Base-by-base conservation (phyloP, 2,329 filamentous ascomycete species). In the Nemania abortiva region DNA sequence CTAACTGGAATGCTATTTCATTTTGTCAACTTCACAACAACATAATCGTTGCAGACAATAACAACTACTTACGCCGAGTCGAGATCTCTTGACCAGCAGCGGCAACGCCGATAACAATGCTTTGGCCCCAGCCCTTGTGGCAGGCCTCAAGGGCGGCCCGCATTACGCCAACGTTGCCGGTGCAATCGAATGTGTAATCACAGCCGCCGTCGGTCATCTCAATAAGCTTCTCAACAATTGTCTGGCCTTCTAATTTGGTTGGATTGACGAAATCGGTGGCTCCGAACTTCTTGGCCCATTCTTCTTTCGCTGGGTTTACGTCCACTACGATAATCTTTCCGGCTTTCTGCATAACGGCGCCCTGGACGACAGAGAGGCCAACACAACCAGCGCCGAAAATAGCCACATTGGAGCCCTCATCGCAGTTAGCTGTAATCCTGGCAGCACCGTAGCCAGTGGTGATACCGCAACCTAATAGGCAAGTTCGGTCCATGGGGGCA, bases 101-200 rank as follows among this genome's bases (percentile, higher is more conserved):
- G 70, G 95, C 95, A 73, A 99, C 96, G 82, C 96, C 96, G 78
- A 99, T 99, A 81, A 99, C 90, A 82, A 99, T 97, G 80, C 92
- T 97, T 87, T 98, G 90, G 77, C 96, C 96, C 96, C 96, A 99
- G 57, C 96, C 96, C 89, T 99, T 99, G 87, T 99, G 96, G 86
- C 95, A 98, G 57, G 96, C 95, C 86, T 99, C 95, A 69, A 99
- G 90, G 49, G 96, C 96, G 62, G 93, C 92, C 72, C 96, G 89
- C 96, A 79, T 99, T 65, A 99, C 96, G 75, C 90, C 89, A 62
- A 98, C 95, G 79, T 98, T 98, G 69, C 96, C 96, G 6, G 96
- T 99, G 88, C 96, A 98, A 86, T 99, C 96, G 80, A 99, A 99
- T 58, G 96, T 99, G 86, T 98, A 98, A 85, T 99, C 96, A 81